Base-by-base conservation (phyloP, 2,329 filamentous ascomycete species). In the Cytospora chrysosperma region DNA sequence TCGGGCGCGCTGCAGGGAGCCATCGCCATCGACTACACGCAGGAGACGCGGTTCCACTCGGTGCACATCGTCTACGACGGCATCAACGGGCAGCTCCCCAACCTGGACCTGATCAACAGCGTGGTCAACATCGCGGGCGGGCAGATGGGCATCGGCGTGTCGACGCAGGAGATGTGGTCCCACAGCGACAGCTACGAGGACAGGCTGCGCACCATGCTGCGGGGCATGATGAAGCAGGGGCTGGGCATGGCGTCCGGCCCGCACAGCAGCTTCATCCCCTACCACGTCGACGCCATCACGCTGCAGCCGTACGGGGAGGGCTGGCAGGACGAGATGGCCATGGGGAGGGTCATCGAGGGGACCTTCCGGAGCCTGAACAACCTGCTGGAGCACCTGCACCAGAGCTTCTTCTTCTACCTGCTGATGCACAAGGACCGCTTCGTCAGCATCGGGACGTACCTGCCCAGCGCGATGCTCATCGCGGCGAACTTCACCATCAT, bases 331-430 rank as follows among this genome's bases (percentile, higher is more conserved):
- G 95, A 98, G 77, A 98, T 98, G 92, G 91, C 90, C 12, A 87
- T 99, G 73, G 95, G 95, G 7, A 85, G 93, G 61, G 88, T 93
- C 0, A 83, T 98, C 5, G 95, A 99, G 77, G 93, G 93, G 70
- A 85, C 95, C 3, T 96, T 96, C 75, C 85, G 95, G 70, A 97
- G 92, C 74, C 80, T 99, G 76, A 99, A 99, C 79, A 99, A 99
- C 73, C 79, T 99, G 64, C 84, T 99, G 34, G 95, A 99, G 77
- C 93, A 99, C 74, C 82, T 99, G 66, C 95, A 99, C 74, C 95
- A 99, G 78, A 97, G 93, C 75, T 99, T 99, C 81, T 99, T 99
- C 84, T 98, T 99, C 78, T 99, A 99, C 75, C 81, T 99, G 58
- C 83, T 99, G 52, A 93, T 98, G 86, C 89, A 96, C 69, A 86